Base-by-base conservation (phyloP, 106 monocot genomes). In the Dendrobium nobile region DNA sequence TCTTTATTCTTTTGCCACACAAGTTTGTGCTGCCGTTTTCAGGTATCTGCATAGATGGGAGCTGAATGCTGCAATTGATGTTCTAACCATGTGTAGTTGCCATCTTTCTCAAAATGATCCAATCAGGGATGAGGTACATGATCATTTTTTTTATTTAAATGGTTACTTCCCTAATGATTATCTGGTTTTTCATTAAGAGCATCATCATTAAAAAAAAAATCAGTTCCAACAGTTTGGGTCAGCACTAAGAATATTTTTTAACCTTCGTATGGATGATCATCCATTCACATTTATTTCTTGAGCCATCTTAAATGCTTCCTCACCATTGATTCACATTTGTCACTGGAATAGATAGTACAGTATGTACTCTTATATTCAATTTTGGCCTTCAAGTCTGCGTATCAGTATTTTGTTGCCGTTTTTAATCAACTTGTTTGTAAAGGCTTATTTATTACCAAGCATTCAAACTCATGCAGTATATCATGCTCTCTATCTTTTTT, bases 31-130 rank as follows among this genome's bases (percentile, higher is more conserved):
- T 76, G 47, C 44, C 13, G 51, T 7, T 76, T 51, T 76, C 79
- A 96, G 96, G 82, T 88, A 92, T 80, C 82, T 96, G 76, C 87
- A 82, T 44, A 78, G 78, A n/a, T 96, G 96, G 96, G 91, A 94
- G 68, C 84, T 94, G 47, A 86, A 88, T 92, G 89, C 88, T 85
- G 90, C 92, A 82, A 85, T 88, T 65, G 90, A 97, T 80, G 96
- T 97, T 80, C 90, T 97, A 55, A 92, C 87, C 44, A 94, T 97
- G 96, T 94, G 93, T 61, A 85, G 80, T 83, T 96, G 93, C 80
- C 96, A 97, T 81, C 79, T 96, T 74, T 82, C 90, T 78, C 89
- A 80, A 77, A 80, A 73, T 77, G 90, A 90, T 85, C 90, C 81
- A 45, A 45, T 90, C 65, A 83, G 85, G 79, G 79, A 82, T 87